A percentile compares a stretch with the other conserved stretches of the same genome.
These are phyloP conservation scores for Hypsizygus marmoreus DNA, from an alignment of 768 basidiomycete genomes.

Conservation along the genomic window DNA sequence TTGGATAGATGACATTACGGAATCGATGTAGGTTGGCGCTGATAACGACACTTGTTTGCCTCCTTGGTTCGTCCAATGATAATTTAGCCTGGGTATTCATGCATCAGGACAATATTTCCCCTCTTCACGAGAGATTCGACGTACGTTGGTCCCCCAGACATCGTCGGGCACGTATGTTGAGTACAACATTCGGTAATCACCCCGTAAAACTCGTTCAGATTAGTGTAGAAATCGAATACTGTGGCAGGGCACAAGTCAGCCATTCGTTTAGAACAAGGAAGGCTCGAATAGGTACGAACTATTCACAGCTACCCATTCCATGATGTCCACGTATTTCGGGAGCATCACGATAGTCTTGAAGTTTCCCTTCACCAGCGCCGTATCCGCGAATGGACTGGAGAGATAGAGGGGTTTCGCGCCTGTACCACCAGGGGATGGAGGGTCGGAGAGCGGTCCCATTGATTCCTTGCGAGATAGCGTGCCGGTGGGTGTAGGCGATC, in stretches of 20 bases:
- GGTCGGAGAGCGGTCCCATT: slow-evolving; percentile 36
- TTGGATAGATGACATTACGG: slow-evolving; percentile 96
- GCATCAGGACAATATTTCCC: background rate
- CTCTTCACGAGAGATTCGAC: slow-evolving; percentile 29
- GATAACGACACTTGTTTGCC: slow-evolving; percentile 86
- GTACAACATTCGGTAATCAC: slow-evolving; percentile 94
- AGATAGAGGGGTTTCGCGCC: slow-evolving; percentile 76
- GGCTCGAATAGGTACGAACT: slow-evolving; percentile 49
- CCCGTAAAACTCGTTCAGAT: slow-evolving; percentile 96
- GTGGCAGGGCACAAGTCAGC: background rate
- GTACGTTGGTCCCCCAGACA: slow-evolving; percentile 87
- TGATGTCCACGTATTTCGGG: slow-evolving; percentile 93
- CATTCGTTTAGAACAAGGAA: background rate
- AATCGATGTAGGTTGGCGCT: slow-evolving; percentile 96
- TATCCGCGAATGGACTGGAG: slow-evolving; percentile 92
- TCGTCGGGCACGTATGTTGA: slow-evolving; percentile 83
- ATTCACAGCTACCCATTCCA: slow-evolving; percentile 97
- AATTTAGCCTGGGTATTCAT: slow-evolving; percentile 66
- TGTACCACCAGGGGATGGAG: slow-evolving; percentile 37
- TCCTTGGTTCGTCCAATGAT: slow-evolving; percentile 92
- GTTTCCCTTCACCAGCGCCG: slow-evolving; percentile 95
- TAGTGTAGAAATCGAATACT: slow-evolving; percentile 99
- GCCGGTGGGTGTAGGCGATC: slow-evolving; percentile 38
- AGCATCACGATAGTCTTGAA: slow-evolving; percentile 98
- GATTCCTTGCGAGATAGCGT: slow-evolving; percentile 29